Evolutionary conservation across 352 stramenopile species (phyloP), one percentile per base, ranked within the genome.

Genomic region (Thalassiosira hispida): DNA sequence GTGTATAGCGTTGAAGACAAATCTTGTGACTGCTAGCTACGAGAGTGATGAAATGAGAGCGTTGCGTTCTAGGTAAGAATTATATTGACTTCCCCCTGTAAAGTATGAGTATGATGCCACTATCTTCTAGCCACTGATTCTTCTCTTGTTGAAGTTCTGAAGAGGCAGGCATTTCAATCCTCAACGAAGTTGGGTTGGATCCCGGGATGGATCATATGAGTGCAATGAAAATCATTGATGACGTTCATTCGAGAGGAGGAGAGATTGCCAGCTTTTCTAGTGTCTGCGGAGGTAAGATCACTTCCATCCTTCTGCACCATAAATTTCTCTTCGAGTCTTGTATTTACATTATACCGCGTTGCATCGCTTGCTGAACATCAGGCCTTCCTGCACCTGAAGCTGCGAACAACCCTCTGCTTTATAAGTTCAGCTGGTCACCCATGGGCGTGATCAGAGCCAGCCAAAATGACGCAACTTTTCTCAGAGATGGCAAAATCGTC

Each of bases 391-490:
- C 96, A 0, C 96, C 97, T 4, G 96, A 98, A 83, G 96, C 95
- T 1, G 96, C 95, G 2, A 94, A 98, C 79, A 99, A 98, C 73
- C 92, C 96, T 20, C 96, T 98, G 53, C 94, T 93, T 22, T 99
- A 99, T 90, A 98, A 98, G 85, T 98, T 98, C 79, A 98, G 95
- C 65, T 99, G 97, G 97, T 97, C 93, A 60, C 97, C 97, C 33
- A 94, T 94, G 29, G 96, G 96, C 40, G 96, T 98, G 4, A 81
- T 98, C n/a, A 96, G 88, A 25, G 96, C 96, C 8, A 95, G 93
- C 11, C 69, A 97, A 52, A 98, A 98, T 83, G 77, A 92, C 33
- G 95, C 96, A 7, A 85, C 91, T 27, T 98, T 97, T 83, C 90
- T 91, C 42, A 94, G 94, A 81, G 79, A 98, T 53, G 93, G 92